phyloP scores from a whole-genome alignment of 371 early-diverging fungal species.

The Chytridium lagenaria region DNA sequence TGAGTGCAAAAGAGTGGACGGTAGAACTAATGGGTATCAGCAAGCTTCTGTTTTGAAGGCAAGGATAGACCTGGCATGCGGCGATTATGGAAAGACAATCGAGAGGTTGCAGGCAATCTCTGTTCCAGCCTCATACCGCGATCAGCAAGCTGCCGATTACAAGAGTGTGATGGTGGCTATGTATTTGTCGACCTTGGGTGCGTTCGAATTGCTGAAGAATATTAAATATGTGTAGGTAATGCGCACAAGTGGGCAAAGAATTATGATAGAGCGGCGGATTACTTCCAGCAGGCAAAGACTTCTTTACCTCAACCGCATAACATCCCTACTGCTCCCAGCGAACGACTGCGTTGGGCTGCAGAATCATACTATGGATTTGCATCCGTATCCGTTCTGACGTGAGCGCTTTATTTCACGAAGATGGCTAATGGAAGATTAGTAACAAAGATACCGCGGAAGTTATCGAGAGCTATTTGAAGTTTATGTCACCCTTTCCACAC shows the following conservation, averaged over 20 bases:
- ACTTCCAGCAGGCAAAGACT: neutral
- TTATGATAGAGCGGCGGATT: neutral
- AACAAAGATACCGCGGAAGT: neutral
- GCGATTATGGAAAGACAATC: neutral
- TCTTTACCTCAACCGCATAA: neutral
- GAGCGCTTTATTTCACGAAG: neutral
- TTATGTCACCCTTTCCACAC: neutral
- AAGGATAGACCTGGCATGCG: conserved; percentile 10
- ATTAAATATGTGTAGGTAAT: neutral
- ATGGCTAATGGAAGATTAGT: neutral
- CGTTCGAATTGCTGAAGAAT: neutral
- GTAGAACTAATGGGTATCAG: neutral
- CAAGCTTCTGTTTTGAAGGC: conserved; percentile 12
- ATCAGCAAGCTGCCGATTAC: neutral
- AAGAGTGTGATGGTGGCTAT: neutral
- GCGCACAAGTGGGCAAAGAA: neutral
- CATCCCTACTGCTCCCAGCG: neutral
- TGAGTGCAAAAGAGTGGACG: neutral
- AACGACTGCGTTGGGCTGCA: neutral
- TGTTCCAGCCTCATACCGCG: neutral
- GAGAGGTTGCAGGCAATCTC: neutral
- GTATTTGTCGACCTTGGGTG: neutral
- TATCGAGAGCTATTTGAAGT: conserved; percentile 1
- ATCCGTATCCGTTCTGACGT: neutral
- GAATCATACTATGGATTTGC: neutral